phyloP scores from a whole-genome alignment of 352 stramenopile species.

The Aphanomyces astaci region DNA sequence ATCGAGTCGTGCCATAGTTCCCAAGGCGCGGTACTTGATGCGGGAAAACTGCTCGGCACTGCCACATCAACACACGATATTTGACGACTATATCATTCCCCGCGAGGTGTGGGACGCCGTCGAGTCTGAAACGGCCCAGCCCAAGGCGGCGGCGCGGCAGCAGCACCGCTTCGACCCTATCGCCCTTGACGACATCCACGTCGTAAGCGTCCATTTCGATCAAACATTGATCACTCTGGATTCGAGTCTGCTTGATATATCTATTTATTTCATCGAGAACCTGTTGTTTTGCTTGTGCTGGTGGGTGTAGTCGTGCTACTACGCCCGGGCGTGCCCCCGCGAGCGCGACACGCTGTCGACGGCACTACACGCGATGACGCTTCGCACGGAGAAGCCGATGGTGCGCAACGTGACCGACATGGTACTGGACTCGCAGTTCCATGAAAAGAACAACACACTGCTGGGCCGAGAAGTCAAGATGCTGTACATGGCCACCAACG shows the following conservation, averaged over 20 bases:
- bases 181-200: not conserved
- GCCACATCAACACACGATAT: slow-evolving; percentile 17
- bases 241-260: too few relatives aligned
- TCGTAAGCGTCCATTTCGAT: not conserved
- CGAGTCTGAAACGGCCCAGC: not conserved
- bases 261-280: too few relatives aligned
- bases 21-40: slow-evolving; percentile 67
- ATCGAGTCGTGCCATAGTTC: too few relatives aligned
- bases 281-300: not conserved
- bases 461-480: slow-evolving; percentile 56
- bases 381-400: slow-evolving; percentile 40
- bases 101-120: slow-evolving; percentile 20
- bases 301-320: slow-evolving; percentile 14
- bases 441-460: slow-evolving; percentile 39
- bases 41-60: slow-evolving; percentile 32
- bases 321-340: slow-evolving; percentile 45
- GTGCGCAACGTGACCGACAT: slow-evolving; percentile 43
- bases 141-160: not conserved
- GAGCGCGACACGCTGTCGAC: slow-evolving; percentile 64
- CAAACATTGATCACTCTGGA: too few relatives aligned
- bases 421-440: slow-evolving; percentile 50
- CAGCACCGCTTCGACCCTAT: not conserved
- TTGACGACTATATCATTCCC: slow-evolving; percentile 22
- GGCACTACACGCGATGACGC: slow-evolving; percentile 47
- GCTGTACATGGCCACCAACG: slow-evolving; percentile 58